Evolutionary conservation across 495 filamentous ascomycete species (phyloP).

Genomic region (Aspergillus sparsus): DNA sequence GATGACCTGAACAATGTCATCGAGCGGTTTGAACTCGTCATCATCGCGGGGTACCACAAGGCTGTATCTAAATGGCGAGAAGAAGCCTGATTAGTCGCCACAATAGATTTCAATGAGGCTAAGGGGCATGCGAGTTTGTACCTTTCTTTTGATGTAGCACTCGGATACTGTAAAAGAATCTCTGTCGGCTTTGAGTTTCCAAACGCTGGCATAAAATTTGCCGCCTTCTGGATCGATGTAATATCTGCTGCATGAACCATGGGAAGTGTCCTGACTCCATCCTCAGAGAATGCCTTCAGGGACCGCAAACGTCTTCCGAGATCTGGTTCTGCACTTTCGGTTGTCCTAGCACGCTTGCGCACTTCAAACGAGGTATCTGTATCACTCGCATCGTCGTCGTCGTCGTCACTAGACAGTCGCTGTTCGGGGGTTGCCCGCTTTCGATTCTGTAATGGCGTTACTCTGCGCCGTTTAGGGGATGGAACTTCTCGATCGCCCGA

Average conservation of each 20-base stretch:
- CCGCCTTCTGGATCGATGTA: conserved; percentile 49
- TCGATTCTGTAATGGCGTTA: conserved; percentile 39
- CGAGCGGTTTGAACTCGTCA: conserved; percentile 77
- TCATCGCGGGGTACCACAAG: conserved; percentile 73
- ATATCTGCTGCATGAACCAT: conserved; percentile 73
- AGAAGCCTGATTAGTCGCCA: conserved; percentile 11
- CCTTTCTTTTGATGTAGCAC: conserved; percentile 66
- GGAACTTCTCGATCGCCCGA: conserved; percentile 36
- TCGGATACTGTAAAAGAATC: conserved; percentile 71
- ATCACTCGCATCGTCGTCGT: conserved; percentile 52
- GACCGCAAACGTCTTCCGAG: conserved; percentile 60
- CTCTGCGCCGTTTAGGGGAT: conserved; percentile 39
- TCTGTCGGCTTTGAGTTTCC: conserved; percentile 49
- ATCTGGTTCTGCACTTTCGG: conserved; percentile 52
- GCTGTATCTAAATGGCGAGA: conserved; percentile 61
- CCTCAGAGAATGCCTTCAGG: conserved; percentile 60
- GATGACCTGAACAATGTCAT: conserved; percentile 81
- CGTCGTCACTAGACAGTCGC: conserved; percentile 52
- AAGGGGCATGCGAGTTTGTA: conserved; percentile 35
- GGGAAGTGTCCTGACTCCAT: conserved; percentile 47
- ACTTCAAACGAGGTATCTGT: conserved; percentile 48
- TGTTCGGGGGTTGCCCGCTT: conserved; percentile 51
- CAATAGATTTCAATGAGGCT: not conserved
- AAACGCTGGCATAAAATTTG: conserved; percentile 51
- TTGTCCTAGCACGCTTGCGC: conserved; percentile 48